These are phyloP conservation scores for Malassezia arunalokei DNA, from an alignment of 1,284 basidiomycete species.

Conservation along the genomic window DNA sequence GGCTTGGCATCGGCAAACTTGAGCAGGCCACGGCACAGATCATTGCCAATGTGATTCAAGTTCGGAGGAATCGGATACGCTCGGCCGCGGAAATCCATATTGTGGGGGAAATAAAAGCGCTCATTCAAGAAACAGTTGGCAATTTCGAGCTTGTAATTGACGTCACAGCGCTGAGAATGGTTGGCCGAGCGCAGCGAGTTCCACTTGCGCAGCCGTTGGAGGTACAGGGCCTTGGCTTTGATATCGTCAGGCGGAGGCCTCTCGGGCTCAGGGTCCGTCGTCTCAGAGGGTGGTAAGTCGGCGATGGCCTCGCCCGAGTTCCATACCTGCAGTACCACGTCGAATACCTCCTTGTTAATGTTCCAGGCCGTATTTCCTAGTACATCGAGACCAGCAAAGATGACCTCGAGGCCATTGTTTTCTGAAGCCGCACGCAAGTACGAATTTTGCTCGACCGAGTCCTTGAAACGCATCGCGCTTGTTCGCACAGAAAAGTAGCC, in stretches of 20 bases:
- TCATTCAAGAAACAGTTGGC: constrained; percentile 78
- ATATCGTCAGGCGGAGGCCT: constrained; percentile 60
- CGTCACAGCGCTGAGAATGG: constrained; percentile 79
- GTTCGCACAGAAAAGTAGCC: constrained; percentile 57
- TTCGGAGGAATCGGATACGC: constrained; percentile 95
- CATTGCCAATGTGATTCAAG: constrained; percentile 89
- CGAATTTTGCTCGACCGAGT: constrained; percentile 69
- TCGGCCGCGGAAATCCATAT: constrained; percentile 92
- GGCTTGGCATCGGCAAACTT: constrained; percentile 70
- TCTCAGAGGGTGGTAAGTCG: constrained; percentile 46
- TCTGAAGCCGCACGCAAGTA: constrained; percentile 69
- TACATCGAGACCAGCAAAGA: constrained; percentile 79
- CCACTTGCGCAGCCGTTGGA: constrained; percentile 56
- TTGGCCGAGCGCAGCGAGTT: constrained; percentile 28
- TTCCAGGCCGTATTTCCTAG: constrained; percentile 82
- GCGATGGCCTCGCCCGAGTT: constrained; percentile 53
- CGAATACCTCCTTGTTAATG: constrained; percentile 67
- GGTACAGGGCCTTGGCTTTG: constrained; percentile 55
- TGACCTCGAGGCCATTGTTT: constrained; percentile 65
- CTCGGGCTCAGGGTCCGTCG: constrained; percentile 50
- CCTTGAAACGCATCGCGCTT: constrained; percentile 73
- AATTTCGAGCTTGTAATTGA: constrained; percentile 96
- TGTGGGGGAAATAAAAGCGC: constrained; percentile 86
- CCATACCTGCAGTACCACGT: constrained; percentile 66
- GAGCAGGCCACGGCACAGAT: constrained; percentile 78